Evolutionary conservation across 2,329 filamentous ascomycete genomes (phyloP).

Genomic region (Mollisiaceae sp.): DNA sequence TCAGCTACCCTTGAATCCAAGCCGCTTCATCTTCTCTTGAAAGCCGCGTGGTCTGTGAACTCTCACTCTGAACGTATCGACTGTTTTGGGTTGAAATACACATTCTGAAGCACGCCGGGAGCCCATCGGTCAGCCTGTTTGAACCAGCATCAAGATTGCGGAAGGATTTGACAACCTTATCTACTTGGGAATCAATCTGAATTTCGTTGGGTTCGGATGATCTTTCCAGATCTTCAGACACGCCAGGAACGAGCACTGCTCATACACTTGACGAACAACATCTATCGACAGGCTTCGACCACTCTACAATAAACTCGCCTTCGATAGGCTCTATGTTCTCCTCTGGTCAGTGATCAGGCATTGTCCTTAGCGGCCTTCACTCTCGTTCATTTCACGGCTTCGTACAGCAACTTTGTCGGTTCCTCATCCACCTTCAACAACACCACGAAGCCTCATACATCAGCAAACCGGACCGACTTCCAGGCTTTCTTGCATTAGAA

Average conservation of each 20-base stretch:
- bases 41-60: slow-evolving; percentile 35
- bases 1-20: slow-evolving; percentile 35
- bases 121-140: slow-evolving; percentile 30
- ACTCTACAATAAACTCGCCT: slow-evolving; percentile 29
- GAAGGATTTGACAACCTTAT: slow-evolving; percentile 38
- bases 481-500: slow-evolving; percentile 31
- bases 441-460: neutral
- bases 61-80: slow-evolving; percentile 31
- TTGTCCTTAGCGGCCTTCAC: slow-evolving; percentile 36
- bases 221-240: slow-evolving; percentile 29
- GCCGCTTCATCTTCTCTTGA: slow-evolving; percentile 34
- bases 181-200: slow-evolving; percentile 31
- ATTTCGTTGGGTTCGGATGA: slow-evolving; percentile 27
- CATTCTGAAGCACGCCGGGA: slow-evolving; percentile 41
- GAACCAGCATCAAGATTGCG: slow-evolving; percentile 34
- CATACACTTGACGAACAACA: slow-evolving; percentile 21
- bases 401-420: slow-evolving; percentile 17
- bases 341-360: slow-evolving; percentile 39
- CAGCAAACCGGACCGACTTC: slow-evolving; percentile 23
- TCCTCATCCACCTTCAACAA: slow-evolving; percentile 10
- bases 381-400: slow-evolving; percentile 41
- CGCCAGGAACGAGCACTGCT: slow-evolving; percentile 31
- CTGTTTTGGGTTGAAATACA: slow-evolving; percentile 34
- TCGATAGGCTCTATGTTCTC: slow-evolving; percentile 38
- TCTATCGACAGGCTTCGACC: slow-evolving; percentile 27